Percentiles rank a stretch among this genome's conserved stretches.
Conservation (phyloP, 257 asterid genomes). For the Primulina eburnea region DNA sequence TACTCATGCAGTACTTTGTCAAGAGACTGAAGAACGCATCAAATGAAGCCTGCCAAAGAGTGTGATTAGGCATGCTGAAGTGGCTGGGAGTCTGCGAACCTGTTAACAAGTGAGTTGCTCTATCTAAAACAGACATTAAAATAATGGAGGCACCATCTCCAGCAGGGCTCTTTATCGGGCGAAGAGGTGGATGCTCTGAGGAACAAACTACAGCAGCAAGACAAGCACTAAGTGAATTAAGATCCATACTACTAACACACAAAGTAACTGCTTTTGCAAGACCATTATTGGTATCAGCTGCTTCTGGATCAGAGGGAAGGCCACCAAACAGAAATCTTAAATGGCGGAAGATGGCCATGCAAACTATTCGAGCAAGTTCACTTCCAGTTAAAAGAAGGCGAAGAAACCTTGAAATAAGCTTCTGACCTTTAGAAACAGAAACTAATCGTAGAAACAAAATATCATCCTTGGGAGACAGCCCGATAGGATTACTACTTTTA, state of each 20-base stretch:
- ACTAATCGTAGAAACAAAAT: conserved; percentile 42
- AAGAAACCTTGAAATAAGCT: conserved; percentile 47
- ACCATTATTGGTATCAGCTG: conserved; percentile 3
- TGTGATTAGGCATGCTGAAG: neutral
- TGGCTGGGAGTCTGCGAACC: neutral
- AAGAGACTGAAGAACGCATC: neutral
- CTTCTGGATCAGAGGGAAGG: conserved; percentile 34
- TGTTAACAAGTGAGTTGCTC: neutral
- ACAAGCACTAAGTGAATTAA: conserved; percentile 53
- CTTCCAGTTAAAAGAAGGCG: conserved; percentile 44
- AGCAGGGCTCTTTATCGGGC: conserved; percentile 32
- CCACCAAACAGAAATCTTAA: conserved; percentile 2
- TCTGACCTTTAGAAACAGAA: conserved; percentile 46
- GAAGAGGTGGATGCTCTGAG: neutral
- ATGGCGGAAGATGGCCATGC: conserved; percentile 2
- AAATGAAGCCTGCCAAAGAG: conserved; percentile 4
- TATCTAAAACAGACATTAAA: neutral
- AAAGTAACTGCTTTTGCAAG: neutral
- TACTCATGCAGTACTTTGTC: neutral
- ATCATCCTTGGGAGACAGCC: conserved; percentile 48
- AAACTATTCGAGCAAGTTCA: conserved; percentile 48
- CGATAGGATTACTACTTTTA: conserved; percentile 36
- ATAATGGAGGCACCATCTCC: conserved; percentile 35
- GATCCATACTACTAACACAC: conserved; percentile 36
- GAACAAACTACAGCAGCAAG: conserved; percentile 19